These are phyloP conservation scores for Talaromyces piceae DNA, from an alignment of 2,329 filamentous ascomycete species.

Conservation along the genomic window DNA sequence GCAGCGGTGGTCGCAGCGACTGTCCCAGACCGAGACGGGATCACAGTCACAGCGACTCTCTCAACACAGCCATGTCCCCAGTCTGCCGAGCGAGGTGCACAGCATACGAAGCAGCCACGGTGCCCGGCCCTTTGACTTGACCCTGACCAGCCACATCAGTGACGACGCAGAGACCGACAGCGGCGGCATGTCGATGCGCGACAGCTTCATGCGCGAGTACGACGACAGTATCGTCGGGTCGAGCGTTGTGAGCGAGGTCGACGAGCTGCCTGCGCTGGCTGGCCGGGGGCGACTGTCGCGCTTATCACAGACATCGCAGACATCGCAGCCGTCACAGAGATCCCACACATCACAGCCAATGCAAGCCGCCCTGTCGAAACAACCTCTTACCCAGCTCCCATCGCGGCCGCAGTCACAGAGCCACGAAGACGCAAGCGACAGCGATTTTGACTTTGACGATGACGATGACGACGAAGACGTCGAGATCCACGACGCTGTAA, in stretches of 20 bases:
- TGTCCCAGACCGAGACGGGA: not conserved
- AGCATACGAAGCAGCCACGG: not conserved
- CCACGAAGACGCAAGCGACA: not conserved
- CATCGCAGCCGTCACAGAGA: no score
- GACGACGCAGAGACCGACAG: conserved; percentile 1
- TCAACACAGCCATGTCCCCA: no score
- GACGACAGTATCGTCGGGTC: conserved; percentile 2
- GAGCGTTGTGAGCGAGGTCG: not conserved
- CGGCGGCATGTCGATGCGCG: conserved; percentile 4
- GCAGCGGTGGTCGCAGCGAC: no score
- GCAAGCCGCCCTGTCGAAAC: not conserved
- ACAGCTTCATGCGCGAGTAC: conserved; percentile 11
- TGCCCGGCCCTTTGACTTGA: not conserved
- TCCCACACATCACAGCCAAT: not conserved
- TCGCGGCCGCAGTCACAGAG: not conserved
- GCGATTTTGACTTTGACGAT: conserved; percentile 3
- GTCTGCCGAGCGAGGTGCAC: not conserved
- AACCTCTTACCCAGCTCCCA: not conserved
- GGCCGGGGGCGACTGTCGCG: not conserved
- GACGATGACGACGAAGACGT: conserved; percentile 5
- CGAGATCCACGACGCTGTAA: conserved; percentile 10
- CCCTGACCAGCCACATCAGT: not conserved
- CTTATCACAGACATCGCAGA: not conserved
- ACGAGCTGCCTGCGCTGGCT: not conserved
- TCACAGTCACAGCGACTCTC: not conserved